Evolutionary conservation across 2,329 filamentous ascomycete species (phyloP).

Genomic region (Neoascochyta sp.): DNA sequence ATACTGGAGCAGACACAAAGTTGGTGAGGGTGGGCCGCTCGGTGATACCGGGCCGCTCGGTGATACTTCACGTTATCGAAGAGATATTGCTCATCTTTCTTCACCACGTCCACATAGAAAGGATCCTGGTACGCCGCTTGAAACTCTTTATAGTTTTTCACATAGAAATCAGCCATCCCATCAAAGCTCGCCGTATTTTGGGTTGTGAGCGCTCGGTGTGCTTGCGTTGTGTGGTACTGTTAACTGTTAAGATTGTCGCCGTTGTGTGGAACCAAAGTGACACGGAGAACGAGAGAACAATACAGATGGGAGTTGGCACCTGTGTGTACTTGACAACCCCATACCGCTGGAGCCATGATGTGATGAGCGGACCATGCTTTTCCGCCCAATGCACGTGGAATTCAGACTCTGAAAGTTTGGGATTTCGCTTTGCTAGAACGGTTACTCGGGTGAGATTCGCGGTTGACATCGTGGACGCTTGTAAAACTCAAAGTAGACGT

Average conservation of each 20-base stretch:
- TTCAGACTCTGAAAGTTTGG: slow-evolving; percentile 17
- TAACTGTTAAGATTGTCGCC: not conserved
- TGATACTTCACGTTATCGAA: slow-evolving; percentile 14
- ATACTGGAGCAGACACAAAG: too few relatives aligned
- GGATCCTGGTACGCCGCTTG: slow-evolving; percentile 21
- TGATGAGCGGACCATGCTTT: slow-evolving; percentile 20
- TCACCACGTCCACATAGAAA: slow-evolving; percentile 17
- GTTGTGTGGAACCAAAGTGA: too few relatives aligned
- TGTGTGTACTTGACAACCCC: slow-evolving; percentile 24
- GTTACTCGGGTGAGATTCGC: slow-evolving; percentile 18
- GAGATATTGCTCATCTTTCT: slow-evolving; percentile 20
- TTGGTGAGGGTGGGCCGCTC: not conserved
- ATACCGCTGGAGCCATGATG: slow-evolving; percentile 17
- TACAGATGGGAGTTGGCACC: too few relatives aligned
- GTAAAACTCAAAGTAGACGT: too few relatives aligned
- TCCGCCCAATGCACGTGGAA: slow-evolving; percentile 23
- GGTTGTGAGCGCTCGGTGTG: slow-evolving; percentile 11
- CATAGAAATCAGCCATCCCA: slow-evolving; percentile 25
- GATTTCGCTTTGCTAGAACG: slow-evolving; percentile 20
- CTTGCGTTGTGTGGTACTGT: slow-evolving; percentile 21
- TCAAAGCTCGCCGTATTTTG: slow-evolving; percentile 17
- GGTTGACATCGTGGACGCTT: slow-evolving; percentile 7
- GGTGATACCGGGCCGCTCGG: not conserved
- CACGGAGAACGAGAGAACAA: too few relatives aligned
- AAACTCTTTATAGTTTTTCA: slow-evolving; percentile 22